Evolutionary conservation across 2,329 filamentous ascomycete species (phyloP).

Genomic region (Microsporum ferrugineum): DNA sequence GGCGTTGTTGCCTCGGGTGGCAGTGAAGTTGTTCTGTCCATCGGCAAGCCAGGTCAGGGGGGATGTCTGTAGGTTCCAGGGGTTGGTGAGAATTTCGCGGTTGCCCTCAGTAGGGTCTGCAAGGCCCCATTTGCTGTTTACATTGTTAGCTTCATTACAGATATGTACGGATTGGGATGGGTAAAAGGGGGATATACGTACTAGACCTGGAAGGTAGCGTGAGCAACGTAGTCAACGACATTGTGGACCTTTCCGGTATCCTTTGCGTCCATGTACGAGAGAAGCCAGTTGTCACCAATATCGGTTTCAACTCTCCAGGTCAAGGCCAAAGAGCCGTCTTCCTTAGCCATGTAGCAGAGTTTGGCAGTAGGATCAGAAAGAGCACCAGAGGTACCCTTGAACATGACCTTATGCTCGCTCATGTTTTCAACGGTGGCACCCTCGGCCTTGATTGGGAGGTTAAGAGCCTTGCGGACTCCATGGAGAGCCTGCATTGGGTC

Average conservation of each 20-base stretch:
- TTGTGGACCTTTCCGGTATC: conserved; percentile 8
- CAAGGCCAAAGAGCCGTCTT: conserved; percentile 9
- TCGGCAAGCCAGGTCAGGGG: conserved; percentile 10
- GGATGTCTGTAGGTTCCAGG: conserved; percentile 8
- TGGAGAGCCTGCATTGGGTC: conserved; percentile 11
- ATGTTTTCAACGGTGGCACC: conserved; percentile 6
- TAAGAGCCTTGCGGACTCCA: conserved; percentile 6
- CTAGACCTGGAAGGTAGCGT: conserved; percentile 12
- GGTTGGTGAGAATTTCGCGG: conserved; percentile 7
- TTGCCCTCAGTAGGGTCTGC: conserved; percentile 11
- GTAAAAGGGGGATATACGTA: neutral
- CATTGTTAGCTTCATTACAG: neutral
- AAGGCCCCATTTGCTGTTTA: conserved; percentile 7
- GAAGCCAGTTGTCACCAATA: conserved; percentile 13
- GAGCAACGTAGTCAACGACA: conserved; percentile 11
- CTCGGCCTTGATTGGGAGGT: conserved; percentile 9
- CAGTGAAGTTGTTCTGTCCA: conserved; percentile 6
- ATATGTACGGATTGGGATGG: neutral
- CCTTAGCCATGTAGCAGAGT: conserved; percentile 11
- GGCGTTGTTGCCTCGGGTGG: conserved; percentile 12
- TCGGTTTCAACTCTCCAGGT: conserved; percentile 14
- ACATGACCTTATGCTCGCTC: conserved; percentile 9
- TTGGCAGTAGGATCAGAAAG: conserved; percentile 10
- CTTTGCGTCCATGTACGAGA: conserved; percentile 13
- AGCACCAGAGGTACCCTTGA: conserved; percentile 12